Percentiles rank a stretch among this genome's conserved stretches.
These are phyloP conservation scores for Fusarium stilboides DNA, from an alignment of 2,329 filamentous ascomycete genomes.

Conservation along the genomic window DNA sequence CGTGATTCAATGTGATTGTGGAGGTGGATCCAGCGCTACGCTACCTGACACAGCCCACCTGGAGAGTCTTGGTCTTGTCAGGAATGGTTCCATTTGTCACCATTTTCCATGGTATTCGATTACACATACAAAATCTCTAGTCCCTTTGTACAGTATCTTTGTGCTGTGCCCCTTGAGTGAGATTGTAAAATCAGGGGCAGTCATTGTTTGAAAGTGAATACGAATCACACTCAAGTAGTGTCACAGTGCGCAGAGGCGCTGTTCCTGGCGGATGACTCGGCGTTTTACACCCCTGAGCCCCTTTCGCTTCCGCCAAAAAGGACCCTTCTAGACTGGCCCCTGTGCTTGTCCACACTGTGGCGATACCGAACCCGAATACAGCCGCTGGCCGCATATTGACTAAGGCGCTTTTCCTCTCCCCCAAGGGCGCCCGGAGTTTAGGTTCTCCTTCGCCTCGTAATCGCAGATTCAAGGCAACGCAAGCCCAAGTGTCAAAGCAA, in stretches of 20 bases:
- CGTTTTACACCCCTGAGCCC: constrained; percentile 1
- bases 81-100: constrained; percentile 13
- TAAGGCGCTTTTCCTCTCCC: neutral
- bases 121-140: neutral
- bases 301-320: neutral
- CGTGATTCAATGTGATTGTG: constrained; percentile 35
- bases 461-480: constrained; percentile 30
- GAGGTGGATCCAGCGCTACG: constrained; percentile 34
- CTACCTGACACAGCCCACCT: constrained; percentile 40
- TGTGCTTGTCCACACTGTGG: constrained; percentile 29
- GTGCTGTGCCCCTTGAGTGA: constrained; percentile 1
- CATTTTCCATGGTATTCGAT: constrained; percentile 21
- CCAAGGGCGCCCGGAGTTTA: constrained; percentile 15
- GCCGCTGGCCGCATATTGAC: constrained; percentile 26
- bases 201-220: neutral
- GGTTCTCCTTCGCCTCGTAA: constrained; percentile 43
- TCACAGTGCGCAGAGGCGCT: constrained; percentile 30
- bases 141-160: neutral
- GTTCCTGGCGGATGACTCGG: constrained; percentile 11
- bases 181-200: constrained; percentile 13
- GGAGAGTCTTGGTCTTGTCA: constrained; percentile 14
- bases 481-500: constrained; percentile 13
- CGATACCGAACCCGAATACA: constrained; percentile 33
- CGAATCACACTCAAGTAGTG: constrained; percentile 1
- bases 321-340: constrained; percentile 15